Evolutionary conservation across 208 protist genomes (phyloP).

Genomic region (Leishmania turanica): DNA sequence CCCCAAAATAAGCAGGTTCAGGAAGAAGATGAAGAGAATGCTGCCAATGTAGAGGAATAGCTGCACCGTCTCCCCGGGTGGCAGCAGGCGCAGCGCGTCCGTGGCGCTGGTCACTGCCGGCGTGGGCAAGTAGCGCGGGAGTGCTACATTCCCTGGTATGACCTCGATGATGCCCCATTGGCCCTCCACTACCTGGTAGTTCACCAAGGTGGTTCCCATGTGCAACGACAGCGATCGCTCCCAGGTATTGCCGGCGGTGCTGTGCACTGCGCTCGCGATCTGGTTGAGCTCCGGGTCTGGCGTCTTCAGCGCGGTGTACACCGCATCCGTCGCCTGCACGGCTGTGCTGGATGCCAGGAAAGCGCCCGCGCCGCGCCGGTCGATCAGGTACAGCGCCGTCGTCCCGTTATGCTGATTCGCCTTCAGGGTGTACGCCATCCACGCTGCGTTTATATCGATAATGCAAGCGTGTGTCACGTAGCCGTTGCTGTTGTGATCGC

Average conservation of each 20-base stretch:
- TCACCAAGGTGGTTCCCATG: slow-evolving; percentile 32
- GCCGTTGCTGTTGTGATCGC: slow-evolving; percentile 23
- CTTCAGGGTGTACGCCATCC: slow-evolving; percentile 31
- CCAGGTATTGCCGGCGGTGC: slow-evolving; percentile 30
- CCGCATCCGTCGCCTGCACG: slow-evolving; percentile 2
- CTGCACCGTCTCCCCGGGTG: slow-evolving; percentile 41
- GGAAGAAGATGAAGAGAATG: slow-evolving; percentile 50
- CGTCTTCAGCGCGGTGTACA: slow-evolving; percentile 43
- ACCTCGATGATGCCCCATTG: slow-evolving; percentile 62
- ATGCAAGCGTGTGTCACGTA: slow-evolving; percentile 35
- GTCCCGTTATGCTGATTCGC: slow-evolving; percentile 36
- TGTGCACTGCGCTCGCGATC: slow-evolving; percentile 34
- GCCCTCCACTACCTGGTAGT: slow-evolving; percentile 47
- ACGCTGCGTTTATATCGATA: slow-evolving; percentile 37
- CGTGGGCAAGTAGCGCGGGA: slow-evolving; percentile 53
- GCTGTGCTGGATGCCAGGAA: slow-evolving; percentile 43
- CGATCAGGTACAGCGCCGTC: slow-evolving; percentile 44
- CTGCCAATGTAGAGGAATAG: slow-evolving; percentile 55
- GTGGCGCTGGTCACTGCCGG: slow-evolving; percentile 48
- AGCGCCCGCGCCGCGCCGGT: slow-evolving; percentile 38
- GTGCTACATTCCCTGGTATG: slow-evolving; percentile 44
- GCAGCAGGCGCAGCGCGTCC: slow-evolving; percentile 54
- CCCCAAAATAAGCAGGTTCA: slow-evolving; percentile 57
- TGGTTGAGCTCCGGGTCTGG: slow-evolving; percentile 43
- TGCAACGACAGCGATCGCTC: slow-evolving; percentile 40